Conservation (phyloP, 2,329 filamentous ascomycete genomes). For the Pochonia chlamydosporia region DNA sequence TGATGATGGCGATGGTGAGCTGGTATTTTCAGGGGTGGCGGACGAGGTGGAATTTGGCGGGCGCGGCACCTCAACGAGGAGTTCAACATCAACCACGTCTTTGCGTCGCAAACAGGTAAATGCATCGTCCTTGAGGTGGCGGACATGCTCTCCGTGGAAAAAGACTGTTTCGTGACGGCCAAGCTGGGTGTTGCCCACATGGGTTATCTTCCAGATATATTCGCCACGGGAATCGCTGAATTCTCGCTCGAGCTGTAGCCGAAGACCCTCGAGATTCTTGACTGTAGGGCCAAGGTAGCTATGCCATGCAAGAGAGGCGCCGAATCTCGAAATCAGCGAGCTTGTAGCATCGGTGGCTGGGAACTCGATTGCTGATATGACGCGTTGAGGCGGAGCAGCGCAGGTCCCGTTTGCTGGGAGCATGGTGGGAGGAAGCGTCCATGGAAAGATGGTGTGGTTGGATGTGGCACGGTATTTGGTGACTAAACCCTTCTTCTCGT, state of each 20-base stretch:
- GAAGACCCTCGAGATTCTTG: slow-evolving; percentile 49
- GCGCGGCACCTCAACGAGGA: slow-evolving; percentile 36
- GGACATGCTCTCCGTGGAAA: slow-evolving; percentile 68
- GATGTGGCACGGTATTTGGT: slow-evolving; percentile 46
- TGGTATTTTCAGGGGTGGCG: slow-evolving; percentile 12
- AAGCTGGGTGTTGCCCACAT: slow-evolving; percentile 73
- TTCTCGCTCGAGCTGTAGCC: slow-evolving; percentile 63
- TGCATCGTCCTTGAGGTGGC: slow-evolving; percentile 73
- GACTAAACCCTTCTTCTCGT: slow-evolving; percentile 36
- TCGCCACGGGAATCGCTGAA: slow-evolving; percentile 34
- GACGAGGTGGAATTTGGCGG: slow-evolving; percentile 19
- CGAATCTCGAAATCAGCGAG: slow-evolving; percentile 25
- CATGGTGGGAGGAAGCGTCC: slow-evolving; percentile 76
- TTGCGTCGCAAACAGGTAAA: slow-evolving; percentile 74
- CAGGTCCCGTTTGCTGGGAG: slow-evolving; percentile 76
- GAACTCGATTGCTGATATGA: slow-evolving; percentile 64
- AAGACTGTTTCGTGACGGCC: slow-evolving; percentile 85
- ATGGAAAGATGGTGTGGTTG: slow-evolving; percentile 85
- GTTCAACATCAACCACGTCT: slow-evolving; percentile 66
- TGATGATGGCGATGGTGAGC: background rate
- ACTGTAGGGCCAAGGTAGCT: slow-evolving; percentile 38
- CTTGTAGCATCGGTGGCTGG: slow-evolving; percentile 37
- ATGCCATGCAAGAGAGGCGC: slow-evolving; percentile 27
- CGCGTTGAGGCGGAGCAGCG: slow-evolving; percentile 61
- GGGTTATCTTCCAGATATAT: slow-evolving; percentile 64